These are phyloP conservation scores for Floccularia luteovirens DNA, from an alignment of 768 basidiomycete genomes.

Conservation along the genomic window DNA sequence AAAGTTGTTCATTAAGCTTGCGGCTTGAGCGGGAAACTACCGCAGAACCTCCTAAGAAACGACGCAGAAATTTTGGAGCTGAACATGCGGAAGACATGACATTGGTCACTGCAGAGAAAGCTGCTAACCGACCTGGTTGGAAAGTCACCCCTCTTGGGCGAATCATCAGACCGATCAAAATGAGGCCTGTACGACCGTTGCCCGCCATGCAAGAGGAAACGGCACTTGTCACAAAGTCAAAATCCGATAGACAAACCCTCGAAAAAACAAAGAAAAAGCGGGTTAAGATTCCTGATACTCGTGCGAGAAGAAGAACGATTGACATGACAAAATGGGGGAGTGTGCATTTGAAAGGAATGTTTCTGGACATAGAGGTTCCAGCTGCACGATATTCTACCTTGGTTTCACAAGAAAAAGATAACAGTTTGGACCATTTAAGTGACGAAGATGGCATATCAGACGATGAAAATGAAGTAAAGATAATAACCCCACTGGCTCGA, in stretches of 20 bases:
- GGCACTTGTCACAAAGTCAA: slow-evolving; percentile 6
- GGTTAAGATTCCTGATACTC: slow-evolving; percentile 38
- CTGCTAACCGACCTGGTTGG: slow-evolving; percentile 51
- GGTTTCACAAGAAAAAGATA: too few relatives aligned
- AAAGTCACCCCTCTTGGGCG: slow-evolving; percentile 59
- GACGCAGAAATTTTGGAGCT: slow-evolving; percentile 27
- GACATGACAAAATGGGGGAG: slow-evolving; percentile 71
- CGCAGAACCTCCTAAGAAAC: slow-evolving; percentile 35
- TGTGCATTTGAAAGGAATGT: slow-evolving; percentile 59
- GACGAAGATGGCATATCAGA: slow-evolving; percentile 7
- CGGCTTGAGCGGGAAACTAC: slow-evolving; percentile 17
- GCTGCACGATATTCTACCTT: too few relatives aligned
- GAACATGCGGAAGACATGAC: slow-evolving; percentile 56
- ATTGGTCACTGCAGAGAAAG: slow-evolving; percentile 53
- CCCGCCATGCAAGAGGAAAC: slow-evolving; percentile 20
- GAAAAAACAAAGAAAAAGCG: slow-evolving; percentile 41
- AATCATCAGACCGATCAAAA: slow-evolving; percentile 56
- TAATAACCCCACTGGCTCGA: neutral
- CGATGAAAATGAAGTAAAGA: slow-evolving; percentile 8
- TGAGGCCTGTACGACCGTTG: slow-evolving; percentile 64
- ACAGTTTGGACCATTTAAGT: slow-evolving; percentile 10
- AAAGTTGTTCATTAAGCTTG: slow-evolving; percentile 12
- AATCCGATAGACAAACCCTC: too few relatives aligned
- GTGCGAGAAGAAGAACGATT: slow-evolving; percentile 59
- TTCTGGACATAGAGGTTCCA: slow-evolving; percentile 41